phyloP scores from a whole-genome alignment of 805 yeast genomes.

The Jamesozyma rosinii region DNA sequence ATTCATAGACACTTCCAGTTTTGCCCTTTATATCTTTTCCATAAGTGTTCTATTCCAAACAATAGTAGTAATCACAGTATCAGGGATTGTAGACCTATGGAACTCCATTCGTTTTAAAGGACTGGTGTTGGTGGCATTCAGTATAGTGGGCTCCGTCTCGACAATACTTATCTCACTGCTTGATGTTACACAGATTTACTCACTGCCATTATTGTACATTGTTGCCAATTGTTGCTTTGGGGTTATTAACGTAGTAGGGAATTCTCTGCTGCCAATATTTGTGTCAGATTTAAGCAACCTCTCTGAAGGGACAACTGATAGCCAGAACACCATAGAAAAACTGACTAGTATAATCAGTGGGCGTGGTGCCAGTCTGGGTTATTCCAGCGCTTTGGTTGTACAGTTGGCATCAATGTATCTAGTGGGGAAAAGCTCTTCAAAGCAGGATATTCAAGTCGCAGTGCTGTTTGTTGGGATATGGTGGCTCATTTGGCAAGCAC shows the following conservation, averaged over 20 bases:
- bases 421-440: constrained; percentile 21
- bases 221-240: constrained; percentile 65
- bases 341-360: constrained; percentile 51
- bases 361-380: constrained; percentile 62
- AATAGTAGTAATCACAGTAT: constrained; percentile 56
- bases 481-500: constrained; percentile 69
- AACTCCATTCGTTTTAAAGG: constrained; percentile 41
- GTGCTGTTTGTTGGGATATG: constrained; percentile 59
- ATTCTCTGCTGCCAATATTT: constrained; percentile 58
- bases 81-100: constrained; percentile 61
- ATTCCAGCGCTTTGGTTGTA: constrained; percentile 56
- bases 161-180: constrained; percentile 39
- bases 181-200: constrained; percentile 23
- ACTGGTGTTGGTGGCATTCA: constrained; percentile 45
- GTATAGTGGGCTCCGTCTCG: constrained; percentile 47
- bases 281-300: constrained; percentile 36
- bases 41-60: constrained; percentile 66
- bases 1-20: constrained; percentile 63
- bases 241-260: constrained; percentile 71
- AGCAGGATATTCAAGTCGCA: constrained; percentile 42
- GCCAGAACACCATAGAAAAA: constrained; percentile 25
- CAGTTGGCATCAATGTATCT: constrained; percentile 51
- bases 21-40: constrained; percentile 67
- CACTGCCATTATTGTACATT: constrained; percentile 43
- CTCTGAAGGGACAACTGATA: constrained; percentile 1